Evolutionary conservation across 306 rosid species (phyloP), one percentile per base, ranked within the genome.

Genomic region (Inga leiocalycina): DNA sequence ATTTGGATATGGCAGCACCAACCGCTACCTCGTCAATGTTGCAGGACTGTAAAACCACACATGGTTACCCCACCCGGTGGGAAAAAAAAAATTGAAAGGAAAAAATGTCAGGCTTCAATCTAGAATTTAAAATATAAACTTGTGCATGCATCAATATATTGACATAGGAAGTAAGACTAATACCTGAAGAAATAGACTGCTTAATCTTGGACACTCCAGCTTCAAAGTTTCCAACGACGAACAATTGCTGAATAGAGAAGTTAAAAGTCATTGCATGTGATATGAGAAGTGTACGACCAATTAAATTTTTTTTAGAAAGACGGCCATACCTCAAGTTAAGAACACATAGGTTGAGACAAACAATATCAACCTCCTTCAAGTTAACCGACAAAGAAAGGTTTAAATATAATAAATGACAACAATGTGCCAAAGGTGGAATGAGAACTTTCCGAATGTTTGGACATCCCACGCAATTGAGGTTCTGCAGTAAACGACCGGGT

Each of bases 101-200:
- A 43, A 59, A 80, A 67, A 74, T 16, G 64, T 71, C 49, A 74
- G 45, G 19, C 64, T 68, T 67, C 35, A 30, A 37, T 59, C 57
- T 32, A 66, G 37, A 66, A 64, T 17, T 7, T 69, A 75, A 72
- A 56, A 59, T n/a, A 59, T 52, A 16, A 52, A 52, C 62, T 13
- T 37, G 75, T 10, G 65, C 20, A 32, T 52, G 45, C 73, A 79
- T 69, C 59, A 51, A 76, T 71, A 75, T 35, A 8, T 75, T 66
- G 56, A 83, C 69, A 48, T 66, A 48, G 56, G 34, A 57, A 44
- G 79, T 22, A 56, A 24, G 66, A 84, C 74, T 8, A 71, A 77
- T 87, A 94, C 99, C 98, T 91, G 97, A 83, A 97, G 98, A 85
- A 91, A 92, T 68, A 94, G 97, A 86, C 94, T 97, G 44, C 95